Conservation (phyloP, 495 filamentous ascomycete species). For the Melanomma pulvis-pyrius region DNA sequence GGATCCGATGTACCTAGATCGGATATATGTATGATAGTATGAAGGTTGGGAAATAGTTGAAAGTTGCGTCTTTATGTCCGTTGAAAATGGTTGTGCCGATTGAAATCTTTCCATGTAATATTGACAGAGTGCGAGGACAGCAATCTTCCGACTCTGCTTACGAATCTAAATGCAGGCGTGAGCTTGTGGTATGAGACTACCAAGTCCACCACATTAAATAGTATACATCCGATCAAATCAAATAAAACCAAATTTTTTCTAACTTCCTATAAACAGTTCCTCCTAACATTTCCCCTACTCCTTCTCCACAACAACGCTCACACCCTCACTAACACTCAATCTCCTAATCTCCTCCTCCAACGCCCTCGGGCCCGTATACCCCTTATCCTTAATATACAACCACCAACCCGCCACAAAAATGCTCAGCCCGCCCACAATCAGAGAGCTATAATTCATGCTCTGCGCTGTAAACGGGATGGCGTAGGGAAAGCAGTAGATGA, state of each 20-base stretch:
- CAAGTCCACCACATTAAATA: no score
- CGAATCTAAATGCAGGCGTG: no score
- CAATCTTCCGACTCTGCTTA: no score
- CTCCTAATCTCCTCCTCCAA: slow-evolving; percentile 21
- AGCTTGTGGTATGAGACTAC: no score
- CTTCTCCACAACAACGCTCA: slow-evolving; percentile 5
- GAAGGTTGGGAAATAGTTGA: no score
- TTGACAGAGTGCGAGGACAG: no score
- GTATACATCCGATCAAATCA: no score
- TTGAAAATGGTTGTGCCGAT: no score
- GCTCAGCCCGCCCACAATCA: slow-evolving; percentile 40
- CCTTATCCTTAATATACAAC: slow-evolving; percentile 34
- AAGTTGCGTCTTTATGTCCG: no score
- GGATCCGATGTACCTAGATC: no score
- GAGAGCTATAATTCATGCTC: slow-evolving; percentile 44
- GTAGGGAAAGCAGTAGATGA: slow-evolving; percentile 72
- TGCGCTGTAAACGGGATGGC: slow-evolving; percentile 35
- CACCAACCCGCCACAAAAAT: slow-evolving; percentile 37
- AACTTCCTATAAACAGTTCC: background rate
- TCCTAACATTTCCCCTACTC: background rate
- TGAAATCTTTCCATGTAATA: no score
- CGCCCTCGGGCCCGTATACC: slow-evolving; percentile 37
- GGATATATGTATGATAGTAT: no score
- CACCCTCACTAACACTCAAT: background rate
- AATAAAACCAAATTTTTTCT: background rate